Conservation (phyloP, 305 asterid genomes). For the Fraxinus greggii region DNA sequence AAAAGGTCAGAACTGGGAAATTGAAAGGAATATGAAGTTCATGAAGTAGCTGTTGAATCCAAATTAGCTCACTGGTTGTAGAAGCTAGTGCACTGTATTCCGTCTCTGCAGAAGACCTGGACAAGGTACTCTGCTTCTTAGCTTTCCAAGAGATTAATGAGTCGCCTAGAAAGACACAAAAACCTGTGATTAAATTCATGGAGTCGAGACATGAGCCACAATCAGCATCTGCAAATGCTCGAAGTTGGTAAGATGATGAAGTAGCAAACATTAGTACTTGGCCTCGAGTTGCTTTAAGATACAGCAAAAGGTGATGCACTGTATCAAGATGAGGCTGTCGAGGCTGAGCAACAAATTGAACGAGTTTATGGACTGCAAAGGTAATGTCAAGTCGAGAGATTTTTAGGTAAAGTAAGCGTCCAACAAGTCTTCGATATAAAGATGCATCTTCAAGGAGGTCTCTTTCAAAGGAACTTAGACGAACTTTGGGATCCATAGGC, state of each 20-base stretch:
- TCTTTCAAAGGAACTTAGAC: background rate
- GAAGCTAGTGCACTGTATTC: background rate
- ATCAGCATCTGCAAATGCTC: background rate
- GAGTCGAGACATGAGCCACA: background rate
- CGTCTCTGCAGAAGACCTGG: background rate
- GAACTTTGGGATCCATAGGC: background rate
- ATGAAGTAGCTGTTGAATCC: background rate
- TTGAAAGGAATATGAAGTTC: background rate
- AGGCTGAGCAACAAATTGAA: background rate
- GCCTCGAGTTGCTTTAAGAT: background rate
- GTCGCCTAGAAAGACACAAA: background rate
- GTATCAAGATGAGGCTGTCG: background rate
- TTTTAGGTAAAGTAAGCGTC: background rate
- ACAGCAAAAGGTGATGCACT: background rate
- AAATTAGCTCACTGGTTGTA: background rate
- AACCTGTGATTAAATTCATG: background rate
- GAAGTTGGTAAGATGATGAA: background rate
- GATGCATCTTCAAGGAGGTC: background rate
- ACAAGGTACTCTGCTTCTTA: background rate
- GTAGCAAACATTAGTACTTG: background rate
- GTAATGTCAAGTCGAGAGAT: background rate
- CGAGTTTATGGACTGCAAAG: background rate
- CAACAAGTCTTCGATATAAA: background rate
- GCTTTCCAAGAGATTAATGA: background rate
- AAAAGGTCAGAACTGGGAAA: background rate